Percentiles rank a stretch among this genome's conserved stretches.
Conservation (phyloP, 495 filamentous ascomycete genomes). For the Cryomyces minteri region DNA sequence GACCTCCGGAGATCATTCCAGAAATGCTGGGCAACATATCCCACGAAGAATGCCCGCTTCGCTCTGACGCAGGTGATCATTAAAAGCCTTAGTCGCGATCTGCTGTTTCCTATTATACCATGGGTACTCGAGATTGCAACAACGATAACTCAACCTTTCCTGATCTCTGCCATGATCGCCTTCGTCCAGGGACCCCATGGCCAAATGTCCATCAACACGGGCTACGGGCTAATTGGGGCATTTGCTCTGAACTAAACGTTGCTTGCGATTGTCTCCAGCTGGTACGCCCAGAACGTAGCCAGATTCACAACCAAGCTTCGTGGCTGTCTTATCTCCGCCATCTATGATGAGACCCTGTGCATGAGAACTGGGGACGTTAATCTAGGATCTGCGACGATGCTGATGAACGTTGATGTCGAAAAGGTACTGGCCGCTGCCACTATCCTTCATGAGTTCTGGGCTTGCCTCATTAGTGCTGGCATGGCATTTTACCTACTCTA, state of each 20-base stretch:
- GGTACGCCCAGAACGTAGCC: not conserved
- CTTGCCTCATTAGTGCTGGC: not conserved
- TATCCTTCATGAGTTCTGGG: constrained; percentile 8
- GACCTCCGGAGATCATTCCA: not conserved
- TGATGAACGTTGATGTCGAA: constrained; percentile 12
- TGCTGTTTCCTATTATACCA: not conserved
- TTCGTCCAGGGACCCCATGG: not conserved
- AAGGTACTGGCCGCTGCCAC: constrained; percentile 2
- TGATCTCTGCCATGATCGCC: not conserved
- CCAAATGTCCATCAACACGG: not conserved
- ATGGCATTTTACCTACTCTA: not conserved
- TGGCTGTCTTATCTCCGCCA: not conserved
- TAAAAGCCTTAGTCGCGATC: not conserved
- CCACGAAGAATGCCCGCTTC: not conserved
- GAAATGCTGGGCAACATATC: not conserved
- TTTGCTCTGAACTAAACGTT: not conserved
- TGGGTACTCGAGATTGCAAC: not conserved
- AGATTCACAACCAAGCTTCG: not conserved
- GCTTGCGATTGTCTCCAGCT: not conserved
- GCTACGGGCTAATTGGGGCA: not conserved
- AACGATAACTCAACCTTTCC: not conserved
- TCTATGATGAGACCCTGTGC: constrained; percentile 6
- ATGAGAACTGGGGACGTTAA: constrained; percentile 3
- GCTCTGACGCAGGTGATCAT: not conserved
- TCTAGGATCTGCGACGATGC: constrained; percentile 6